phyloP scores from a whole-genome alignment of 345 rosid genomes.

The Eucalyptus cloeziana region DNA sequence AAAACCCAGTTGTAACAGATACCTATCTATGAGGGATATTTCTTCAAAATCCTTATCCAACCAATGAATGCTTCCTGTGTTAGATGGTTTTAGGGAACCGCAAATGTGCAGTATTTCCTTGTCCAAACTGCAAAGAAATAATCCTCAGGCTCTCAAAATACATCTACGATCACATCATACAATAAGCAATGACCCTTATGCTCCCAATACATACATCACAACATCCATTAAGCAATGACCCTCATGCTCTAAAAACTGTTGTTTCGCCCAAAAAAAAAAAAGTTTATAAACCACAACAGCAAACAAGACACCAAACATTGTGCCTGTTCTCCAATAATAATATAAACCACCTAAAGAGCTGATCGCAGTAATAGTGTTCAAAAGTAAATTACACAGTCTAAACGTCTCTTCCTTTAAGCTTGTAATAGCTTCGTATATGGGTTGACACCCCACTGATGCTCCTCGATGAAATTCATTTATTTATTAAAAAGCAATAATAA shows the following conservation, averaged over 20 bases:
- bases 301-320: neutral
- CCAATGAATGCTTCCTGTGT: constrained; percentile 58
- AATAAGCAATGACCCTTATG: neutral
- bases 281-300: neutral
- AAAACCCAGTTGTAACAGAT: neutral
- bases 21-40: constrained; percentile 21
- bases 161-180: neutral
- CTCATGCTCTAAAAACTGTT: neutral
- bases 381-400: neutral
- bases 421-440: neutral
- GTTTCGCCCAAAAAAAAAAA: neutral
- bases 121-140: constrained; percentile 43
- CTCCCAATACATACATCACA: neutral
- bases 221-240: neutral
- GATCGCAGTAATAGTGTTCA: neutral
- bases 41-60: constrained; percentile 31
- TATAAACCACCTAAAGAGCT: neutral
- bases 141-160: neutral
- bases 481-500: neutral
- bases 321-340: neutral
- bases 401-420: neutral
- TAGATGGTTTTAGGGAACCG: constrained; percentile 45
- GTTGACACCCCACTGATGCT: neutral
- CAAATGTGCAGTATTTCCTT: constrained; percentile 62
- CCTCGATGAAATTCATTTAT: neutral